Conservation (phyloP, 495 filamentous ascomycete genomes). For the Staphylotrichum tortipilum region DNA sequence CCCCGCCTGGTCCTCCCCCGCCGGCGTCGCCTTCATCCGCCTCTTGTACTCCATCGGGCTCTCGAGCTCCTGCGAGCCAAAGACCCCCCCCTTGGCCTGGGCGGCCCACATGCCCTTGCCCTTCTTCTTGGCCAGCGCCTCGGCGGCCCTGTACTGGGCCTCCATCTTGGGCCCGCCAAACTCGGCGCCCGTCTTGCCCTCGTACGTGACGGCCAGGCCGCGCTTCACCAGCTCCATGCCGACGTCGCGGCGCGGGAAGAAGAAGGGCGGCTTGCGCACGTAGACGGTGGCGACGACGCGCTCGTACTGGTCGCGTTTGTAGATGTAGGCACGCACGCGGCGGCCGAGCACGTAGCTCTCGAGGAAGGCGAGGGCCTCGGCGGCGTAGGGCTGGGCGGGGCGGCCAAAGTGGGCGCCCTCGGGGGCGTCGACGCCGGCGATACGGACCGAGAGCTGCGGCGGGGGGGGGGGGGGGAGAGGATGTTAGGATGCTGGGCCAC, state of each 20-base stretch:
- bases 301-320: constrained; percentile 83
- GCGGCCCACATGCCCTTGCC: constrained; percentile 68
- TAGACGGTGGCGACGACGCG: constrained; percentile 80
- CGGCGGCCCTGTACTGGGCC: constrained; percentile 58
- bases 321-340: constrained; percentile 72
- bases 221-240: constrained; percentile 78
- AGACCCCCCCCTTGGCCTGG: constrained; percentile 11
- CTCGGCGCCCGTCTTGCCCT: constrained; percentile 79
- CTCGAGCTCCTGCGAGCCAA: constrained; percentile 49
- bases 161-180: constrained; percentile 60
- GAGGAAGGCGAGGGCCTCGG: constrained; percentile 74
- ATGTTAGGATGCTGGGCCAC: too few species aligned
- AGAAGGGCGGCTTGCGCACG: constrained; percentile 54
- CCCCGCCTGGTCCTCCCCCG: constrained; percentile 15
- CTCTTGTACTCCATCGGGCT: constrained; percentile 83
- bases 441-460: constrained; percentile 64
- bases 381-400: constrained; percentile 72
- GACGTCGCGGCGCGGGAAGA: constrained; percentile 63
- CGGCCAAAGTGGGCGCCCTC: constrained; percentile 87
- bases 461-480: background rate
- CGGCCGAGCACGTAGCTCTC: constrained; percentile 59
- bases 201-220: constrained; percentile 83
- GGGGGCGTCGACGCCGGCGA: constrained; percentile 89
- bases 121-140: constrained; percentile 59
- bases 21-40: constrained; percentile 40